Conservation (phyloP, 441 rosid genomes). For the Populus hybrid region DNA sequence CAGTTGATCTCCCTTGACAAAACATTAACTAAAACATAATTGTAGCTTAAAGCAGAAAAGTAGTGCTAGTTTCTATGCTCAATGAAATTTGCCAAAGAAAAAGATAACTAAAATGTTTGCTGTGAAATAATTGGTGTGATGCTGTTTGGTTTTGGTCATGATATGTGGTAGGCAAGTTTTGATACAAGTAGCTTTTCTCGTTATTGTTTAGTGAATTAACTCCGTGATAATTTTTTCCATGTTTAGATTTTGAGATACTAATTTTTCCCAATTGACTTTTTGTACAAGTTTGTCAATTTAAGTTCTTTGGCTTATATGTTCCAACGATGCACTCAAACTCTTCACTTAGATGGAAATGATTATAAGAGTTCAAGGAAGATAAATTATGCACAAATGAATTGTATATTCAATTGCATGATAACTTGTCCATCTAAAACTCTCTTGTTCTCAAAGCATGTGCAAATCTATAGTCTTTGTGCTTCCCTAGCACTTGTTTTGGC, state of each 20-base stretch:
- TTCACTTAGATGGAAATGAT: neutral
- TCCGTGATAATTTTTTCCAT: neutral
- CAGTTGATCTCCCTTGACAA: neutral
- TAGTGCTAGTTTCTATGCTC: neutral
- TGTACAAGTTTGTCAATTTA: neutral
- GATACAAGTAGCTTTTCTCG: neutral
- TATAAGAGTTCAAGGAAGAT: neutral
- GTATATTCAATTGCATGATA: neutral
- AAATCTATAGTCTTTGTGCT: neutral
- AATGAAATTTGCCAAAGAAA: neutral
- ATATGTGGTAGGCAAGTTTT: neutral
- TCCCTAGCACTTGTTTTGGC: neutral
- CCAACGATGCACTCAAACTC: neutral
- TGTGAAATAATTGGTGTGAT: neutral
- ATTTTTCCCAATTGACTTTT: neutral
- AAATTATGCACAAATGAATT: neutral
- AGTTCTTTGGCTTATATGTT: neutral
- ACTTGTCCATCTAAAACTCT: neutral
- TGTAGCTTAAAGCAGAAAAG: neutral
- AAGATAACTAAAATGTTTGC: neutral
- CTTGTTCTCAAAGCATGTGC: neutral
- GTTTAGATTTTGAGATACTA: neutral
- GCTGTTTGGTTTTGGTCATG: neutral
- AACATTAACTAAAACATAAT: neutral
- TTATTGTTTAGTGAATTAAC: neutral